Conservation (phyloP, 768 basidiomycete genomes). For the Roridomyces roridus region DNA sequence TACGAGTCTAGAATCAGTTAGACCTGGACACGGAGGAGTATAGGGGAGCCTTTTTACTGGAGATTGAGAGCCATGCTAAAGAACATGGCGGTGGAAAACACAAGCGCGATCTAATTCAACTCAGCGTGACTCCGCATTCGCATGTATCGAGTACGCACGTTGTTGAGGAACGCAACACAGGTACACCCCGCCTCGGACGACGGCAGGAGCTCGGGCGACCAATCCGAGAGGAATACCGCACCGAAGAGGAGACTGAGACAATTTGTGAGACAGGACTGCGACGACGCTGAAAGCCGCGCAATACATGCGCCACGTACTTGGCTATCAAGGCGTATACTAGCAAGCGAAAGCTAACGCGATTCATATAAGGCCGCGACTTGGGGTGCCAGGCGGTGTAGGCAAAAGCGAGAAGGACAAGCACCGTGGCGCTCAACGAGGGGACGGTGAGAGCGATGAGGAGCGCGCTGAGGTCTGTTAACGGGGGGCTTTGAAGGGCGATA, state of each 20-base stretch:
- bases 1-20: background rate
- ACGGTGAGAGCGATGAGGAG: background rate
- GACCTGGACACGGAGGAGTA: background rate
- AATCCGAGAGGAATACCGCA: background rate
- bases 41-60: background rate
- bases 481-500: no score
- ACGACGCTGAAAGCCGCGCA: background rate
- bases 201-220: background rate
- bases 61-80: slow-evolving; percentile 9
- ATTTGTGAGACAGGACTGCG: background rate
- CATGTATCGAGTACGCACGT: no score
- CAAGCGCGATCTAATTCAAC: background rate
- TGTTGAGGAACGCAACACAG: background rate
- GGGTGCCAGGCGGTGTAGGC: background rate
- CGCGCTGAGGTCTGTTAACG: no score
- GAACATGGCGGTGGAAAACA: slow-evolving; percentile 7
- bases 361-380: background rate
- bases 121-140: background rate
- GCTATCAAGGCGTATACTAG: slow-evolving; percentile 7
- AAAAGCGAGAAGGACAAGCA: background rate
- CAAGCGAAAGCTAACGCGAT: background rate
- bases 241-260: background rate
- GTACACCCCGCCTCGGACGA: slow-evolving; percentile 1
- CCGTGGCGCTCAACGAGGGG: background rate
- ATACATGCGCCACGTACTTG: background rate